A percentile compares a stretch with the other conserved stretches of the same genome.
These are phyloP conservation scores for Ophiosphaerella narmari DNA, from an alignment of 2,329 filamentous ascomycete species.

Conservation along the genomic window DNA sequence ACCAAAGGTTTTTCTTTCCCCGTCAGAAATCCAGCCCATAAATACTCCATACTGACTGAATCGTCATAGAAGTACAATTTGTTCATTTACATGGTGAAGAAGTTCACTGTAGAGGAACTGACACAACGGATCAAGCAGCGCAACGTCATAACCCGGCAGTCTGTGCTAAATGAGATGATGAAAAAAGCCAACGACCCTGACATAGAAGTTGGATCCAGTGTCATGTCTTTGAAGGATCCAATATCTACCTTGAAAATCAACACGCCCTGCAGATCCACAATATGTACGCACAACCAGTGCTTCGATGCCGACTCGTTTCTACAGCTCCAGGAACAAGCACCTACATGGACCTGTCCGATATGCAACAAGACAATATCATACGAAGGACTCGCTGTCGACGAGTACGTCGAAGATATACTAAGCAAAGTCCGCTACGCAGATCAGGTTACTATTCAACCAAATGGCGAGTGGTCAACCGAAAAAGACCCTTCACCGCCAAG, in stretches of 20 bases:
- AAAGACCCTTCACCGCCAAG: slow-evolving; percentile 45
- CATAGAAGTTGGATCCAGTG: slow-evolving; percentile 83
- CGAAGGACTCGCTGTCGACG: slow-evolving; percentile 82
- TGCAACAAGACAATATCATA: slow-evolving; percentile 85
- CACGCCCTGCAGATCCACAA: slow-evolving; percentile 76
- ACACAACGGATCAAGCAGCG: slow-evolving; percentile 68
- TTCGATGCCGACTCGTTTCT: slow-evolving; percentile 94
- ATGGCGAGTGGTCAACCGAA: slow-evolving; percentile 73
- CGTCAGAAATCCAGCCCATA: neutral
- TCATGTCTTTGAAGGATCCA: slow-evolving; percentile 91
- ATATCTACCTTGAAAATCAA: slow-evolving; percentile 82
- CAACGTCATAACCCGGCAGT: slow-evolving; percentile 76
- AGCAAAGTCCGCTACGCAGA: slow-evolving; percentile 73
- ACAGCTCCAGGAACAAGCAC: slow-evolving; percentile 92
- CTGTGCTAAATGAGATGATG: slow-evolving; percentile 81
- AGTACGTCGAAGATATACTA: slow-evolving; percentile 90
- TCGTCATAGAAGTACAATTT: slow-evolving; percentile 54
- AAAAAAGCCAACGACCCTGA: slow-evolving; percentile 84
- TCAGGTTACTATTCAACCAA: slow-evolving; percentile 87
- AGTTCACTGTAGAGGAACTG: slow-evolving; percentile 72
- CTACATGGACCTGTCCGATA: slow-evolving; percentile 94
- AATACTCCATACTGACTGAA: slow-evolving; percentile 19
- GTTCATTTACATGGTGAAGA: slow-evolving; percentile 74
- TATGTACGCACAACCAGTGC: slow-evolving; percentile 89
- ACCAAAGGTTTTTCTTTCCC: slow-evolving; percentile 29